These are phyloP conservation scores for Russula emetica DNA, from an alignment of 768 basidiomycete species.

Conservation along the genomic window DNA sequence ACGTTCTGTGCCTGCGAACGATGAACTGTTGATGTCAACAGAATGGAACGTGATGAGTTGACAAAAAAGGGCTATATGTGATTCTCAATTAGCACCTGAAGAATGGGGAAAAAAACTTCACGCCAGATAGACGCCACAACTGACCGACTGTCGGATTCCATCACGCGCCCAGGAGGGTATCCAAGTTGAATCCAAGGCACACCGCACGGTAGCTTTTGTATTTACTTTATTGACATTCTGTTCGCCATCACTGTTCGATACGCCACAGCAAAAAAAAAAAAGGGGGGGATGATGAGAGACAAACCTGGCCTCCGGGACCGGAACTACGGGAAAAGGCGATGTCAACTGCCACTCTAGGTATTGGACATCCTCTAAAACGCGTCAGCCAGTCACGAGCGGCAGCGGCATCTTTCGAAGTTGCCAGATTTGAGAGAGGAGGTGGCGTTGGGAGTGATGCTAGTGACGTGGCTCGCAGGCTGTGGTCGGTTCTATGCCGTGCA, in stretches of 20 bases:
- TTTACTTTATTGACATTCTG: constrained; percentile 91
- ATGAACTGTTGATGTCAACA: constrained; percentile 62
- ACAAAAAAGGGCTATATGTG: constrained; percentile 56
- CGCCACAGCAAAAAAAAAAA: background rate
- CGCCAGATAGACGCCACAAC: constrained; percentile 30
- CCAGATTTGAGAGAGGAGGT: constrained; percentile 21
- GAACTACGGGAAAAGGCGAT: constrained; percentile 73
- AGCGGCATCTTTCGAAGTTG: constrained; percentile 18
- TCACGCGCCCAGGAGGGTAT: constrained; percentile 64
- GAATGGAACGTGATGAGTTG: constrained; percentile 60
- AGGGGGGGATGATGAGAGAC: constrained; percentile 20
- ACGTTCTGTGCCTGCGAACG: constrained; percentile 79
- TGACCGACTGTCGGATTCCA: constrained; percentile 46
- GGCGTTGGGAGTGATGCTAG: constrained; percentile 23
- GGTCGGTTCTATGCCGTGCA: constrained; percentile 7
- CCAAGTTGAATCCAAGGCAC: constrained; percentile 55
- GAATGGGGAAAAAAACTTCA: background rate
- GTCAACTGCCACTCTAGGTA: constrained; percentile 54
- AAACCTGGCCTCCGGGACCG: constrained; percentile 80
- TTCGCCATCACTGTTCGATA: constrained; percentile 13
- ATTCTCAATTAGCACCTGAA: background rate
- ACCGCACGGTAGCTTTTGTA: constrained; percentile 69
- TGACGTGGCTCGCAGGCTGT: constrained; percentile 3
- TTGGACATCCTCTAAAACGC: constrained; percentile 26
- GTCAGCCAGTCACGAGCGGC: constrained; percentile 26